A percentile compares a stretch with the other conserved stretches of the same genome.
Conservation (phyloP, 352 stramenopile genomes). For the Pythium brachiatum region DNA sequence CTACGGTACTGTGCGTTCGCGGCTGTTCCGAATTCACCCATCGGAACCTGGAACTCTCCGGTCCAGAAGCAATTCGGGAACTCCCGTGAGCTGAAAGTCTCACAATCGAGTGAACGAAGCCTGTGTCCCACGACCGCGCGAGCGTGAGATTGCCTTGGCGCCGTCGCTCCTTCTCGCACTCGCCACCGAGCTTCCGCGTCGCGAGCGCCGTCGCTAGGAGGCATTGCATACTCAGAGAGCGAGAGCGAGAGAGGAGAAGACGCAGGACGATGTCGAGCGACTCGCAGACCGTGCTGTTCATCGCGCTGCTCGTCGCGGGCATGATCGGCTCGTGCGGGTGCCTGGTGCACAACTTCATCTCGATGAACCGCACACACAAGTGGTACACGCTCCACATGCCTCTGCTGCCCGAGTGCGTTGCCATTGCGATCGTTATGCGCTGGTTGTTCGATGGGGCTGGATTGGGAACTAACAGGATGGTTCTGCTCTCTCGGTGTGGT, state of each 20-base stretch:
- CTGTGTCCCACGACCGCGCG: not conserved
- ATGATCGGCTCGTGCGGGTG: conserved; percentile 9
- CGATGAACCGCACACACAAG: conserved; percentile 11
- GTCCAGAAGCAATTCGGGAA: not conserved
- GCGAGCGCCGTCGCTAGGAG: not conserved
- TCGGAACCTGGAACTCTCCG: not conserved
- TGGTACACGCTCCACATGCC: conserved; percentile 18
- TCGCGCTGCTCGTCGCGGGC: not conserved
- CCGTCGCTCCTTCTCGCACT: not conserved
- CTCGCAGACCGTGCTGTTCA: conserved; percentile 2
- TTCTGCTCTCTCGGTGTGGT: not conserved
- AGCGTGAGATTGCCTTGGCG: not conserved
- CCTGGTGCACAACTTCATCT: conserved; percentile 11
- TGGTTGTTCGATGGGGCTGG: not conserved
- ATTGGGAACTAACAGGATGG: not conserved
- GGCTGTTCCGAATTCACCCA: conserved; percentile 1
- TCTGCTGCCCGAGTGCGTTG: conserved; percentile 11
- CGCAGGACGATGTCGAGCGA: not conserved
- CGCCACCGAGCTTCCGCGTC: not conserved
- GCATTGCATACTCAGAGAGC: not conserved
- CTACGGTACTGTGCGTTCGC: not conserved
- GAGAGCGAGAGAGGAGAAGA: not conserved
- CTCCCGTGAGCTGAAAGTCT: not conserved
- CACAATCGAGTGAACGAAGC: not conserved
- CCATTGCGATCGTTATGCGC: not conserved